phyloP scores from a whole-genome alignment of 2,329 filamentous ascomycete genomes.

The Lanzia echinophila region DNA sequence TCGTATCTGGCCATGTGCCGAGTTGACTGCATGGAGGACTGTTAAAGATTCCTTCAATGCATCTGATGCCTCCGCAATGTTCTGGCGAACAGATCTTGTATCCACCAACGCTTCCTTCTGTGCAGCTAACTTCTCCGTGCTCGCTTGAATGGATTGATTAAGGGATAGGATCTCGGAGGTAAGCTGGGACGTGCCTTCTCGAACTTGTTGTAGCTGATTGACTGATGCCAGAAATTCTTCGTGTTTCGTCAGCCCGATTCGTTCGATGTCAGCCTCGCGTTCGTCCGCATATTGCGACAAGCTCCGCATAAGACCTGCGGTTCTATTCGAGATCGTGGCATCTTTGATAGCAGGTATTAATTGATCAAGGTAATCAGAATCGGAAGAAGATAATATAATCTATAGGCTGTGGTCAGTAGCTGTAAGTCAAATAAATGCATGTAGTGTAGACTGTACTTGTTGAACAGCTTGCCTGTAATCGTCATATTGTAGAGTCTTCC shows the following conservation, averaged over 20 bases:
- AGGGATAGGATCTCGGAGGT: constrained; percentile 87
- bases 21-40: constrained; percentile 85
- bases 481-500: constrained; percentile 26
- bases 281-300: constrained; percentile 77
- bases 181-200: constrained; percentile 81
- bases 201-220: constrained; percentile 85
- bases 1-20: constrained; percentile 83
- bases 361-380: constrained; percentile 91
- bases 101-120: constrained; percentile 94
- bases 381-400: constrained; percentile 89
- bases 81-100: constrained; percentile 84
- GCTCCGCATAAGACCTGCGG: constrained; percentile 67
- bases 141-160: constrained; percentile 90
- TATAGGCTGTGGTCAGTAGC: constrained; percentile 33
- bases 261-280: constrained; percentile 85
- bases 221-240: constrained; percentile 94
- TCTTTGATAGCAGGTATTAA: constrained; percentile 91
- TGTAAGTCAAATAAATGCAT: not conserved
- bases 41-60: constrained; percentile 87
- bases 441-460: constrained; percentile 19
- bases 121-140: constrained; percentile 86
- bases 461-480: constrained; percentile 29
- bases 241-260: constrained; percentile 90
- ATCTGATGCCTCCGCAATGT: constrained; percentile 87
- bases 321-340: constrained; percentile 69